Evolutionary conservation across 1,284 basidiomycete genomes (phyloP), one percentile per base, ranked within the genome.

Genomic region (Pisolithus thermaeus): DNA sequence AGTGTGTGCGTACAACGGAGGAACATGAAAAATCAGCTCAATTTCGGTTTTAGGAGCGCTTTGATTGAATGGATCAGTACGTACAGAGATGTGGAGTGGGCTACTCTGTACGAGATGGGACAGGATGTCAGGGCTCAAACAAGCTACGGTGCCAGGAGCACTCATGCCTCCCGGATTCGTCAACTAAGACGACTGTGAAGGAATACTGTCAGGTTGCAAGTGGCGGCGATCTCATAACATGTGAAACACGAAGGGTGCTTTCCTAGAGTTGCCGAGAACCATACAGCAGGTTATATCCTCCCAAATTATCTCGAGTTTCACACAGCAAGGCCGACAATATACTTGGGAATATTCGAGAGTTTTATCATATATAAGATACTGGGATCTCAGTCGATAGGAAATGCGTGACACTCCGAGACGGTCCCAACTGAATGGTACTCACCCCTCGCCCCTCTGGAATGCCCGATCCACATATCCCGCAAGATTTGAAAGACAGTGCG

Each of bases 11-110:
- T 62, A 16, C 14, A 1, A 16, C 22, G 7, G 9, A 6, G 20
- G 36, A 42, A n/a, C 22, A 14, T 30, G 23, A 23, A 27, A 11
- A 30, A 42, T 41, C 23, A n/a, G 22, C n/a, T 18, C 25, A 42
- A 36, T 52, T 30, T 30, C 28, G 39, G 50, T n/a, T 47, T 36
- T 2, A 84, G 77, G 84, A 90, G 63, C 76, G 83, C 43, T 87
- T 90, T 64, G n/a, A 88, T 91, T 58, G 80, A 86, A 59, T 89
- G 85, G 83, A 74, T 90, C 49, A 11, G 11, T 30, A 9, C 9
- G 9, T 9, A 88, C 62, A 78, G 81, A 27, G 78, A 81, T 49
- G 79, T 90, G 2, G 76, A 86, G 52, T 90, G 84, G 83, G 83
- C 84, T 16, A 80, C 83, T 18, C 81, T 90, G 80, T 75, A 79